Conservation (phyloP, 176 grass and related monocot species). For the Oryza coarctata region DNA sequence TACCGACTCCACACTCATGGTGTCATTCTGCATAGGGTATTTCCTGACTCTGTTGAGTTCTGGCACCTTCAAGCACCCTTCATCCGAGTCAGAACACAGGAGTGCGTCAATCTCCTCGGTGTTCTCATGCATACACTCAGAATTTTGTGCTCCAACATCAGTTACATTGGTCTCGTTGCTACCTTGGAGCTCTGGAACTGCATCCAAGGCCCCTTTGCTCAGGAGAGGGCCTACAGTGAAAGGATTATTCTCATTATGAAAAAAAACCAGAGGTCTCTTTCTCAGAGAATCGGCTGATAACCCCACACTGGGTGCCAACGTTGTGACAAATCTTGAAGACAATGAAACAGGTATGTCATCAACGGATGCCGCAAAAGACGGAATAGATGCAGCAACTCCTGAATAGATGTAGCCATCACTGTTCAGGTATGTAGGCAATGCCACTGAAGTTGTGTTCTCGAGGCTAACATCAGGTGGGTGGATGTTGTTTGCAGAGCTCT, state of each 20-base stretch:
- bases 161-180: constrained; percentile 70
- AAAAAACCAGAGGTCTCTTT: constrained; percentile 47
- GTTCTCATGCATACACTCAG: constrained; percentile 76
- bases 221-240: constrained; percentile 16
- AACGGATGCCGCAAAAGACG: constrained; percentile 26
- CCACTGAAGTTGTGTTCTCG: constrained; percentile 40
- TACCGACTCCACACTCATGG: constrained; percentile 44
- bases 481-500: constrained; percentile 34
- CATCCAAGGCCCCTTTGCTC: constrained; percentile 29
- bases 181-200: constrained; percentile 57
- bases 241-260: constrained; percentile 35
- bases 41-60: constrained; percentile 38
- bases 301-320: constrained; percentile 23
- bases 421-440: constrained; percentile 43
- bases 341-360: constrained; percentile 7
- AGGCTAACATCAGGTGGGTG: constrained; percentile 34
- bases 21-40: constrained; percentile 27
- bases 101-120: constrained; percentile 83
- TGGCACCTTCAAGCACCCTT: constrained; percentile 40
- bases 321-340: constrained; percentile 21
- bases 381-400: constrained; percentile 33
- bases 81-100: constrained; percentile 80
- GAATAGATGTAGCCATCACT: constrained; percentile 32
- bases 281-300: not conserved
- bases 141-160: constrained; percentile 45